phyloP scores from a whole-genome alignment of 2,329 filamentous ascomycete genomes.

The Neonectria magnoliae region DNA sequence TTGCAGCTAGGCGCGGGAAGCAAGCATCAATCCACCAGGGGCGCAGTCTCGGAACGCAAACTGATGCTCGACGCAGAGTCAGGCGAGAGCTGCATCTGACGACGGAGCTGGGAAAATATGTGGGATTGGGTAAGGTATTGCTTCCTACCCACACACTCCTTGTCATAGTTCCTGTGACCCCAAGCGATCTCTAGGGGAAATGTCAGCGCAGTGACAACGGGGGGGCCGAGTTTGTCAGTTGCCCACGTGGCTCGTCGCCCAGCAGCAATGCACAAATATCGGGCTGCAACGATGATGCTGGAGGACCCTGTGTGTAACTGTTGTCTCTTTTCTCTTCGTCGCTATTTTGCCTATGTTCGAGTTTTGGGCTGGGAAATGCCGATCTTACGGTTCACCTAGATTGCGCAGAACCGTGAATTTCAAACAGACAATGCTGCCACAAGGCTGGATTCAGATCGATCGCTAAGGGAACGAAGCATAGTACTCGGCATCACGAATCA shows the following conservation, averaged over 20 bases:
- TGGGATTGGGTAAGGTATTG: neutral
- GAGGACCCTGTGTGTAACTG: neutral
- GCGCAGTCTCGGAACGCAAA: neutral
- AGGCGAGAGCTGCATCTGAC: neutral
- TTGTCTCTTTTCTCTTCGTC: constrained; percentile 9
- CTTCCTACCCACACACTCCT: neutral
- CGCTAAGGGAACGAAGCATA: neutral
- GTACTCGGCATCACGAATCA: neutral
- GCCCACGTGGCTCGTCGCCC: constrained; percentile 31
- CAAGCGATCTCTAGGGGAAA: neutral
- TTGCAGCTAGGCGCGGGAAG: constrained; percentile 17
- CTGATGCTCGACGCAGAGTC: neutral
- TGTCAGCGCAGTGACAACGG: neutral
- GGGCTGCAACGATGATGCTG: neutral
- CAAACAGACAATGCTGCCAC: neutral
- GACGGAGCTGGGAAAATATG: neutral
- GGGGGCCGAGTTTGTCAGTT: neutral
- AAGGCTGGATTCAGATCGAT: neutral
- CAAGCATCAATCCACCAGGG: constrained; percentile 9
- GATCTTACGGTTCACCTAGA: neutral
- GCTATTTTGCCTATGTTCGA: neutral
- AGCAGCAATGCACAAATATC: constrained; percentile 12
- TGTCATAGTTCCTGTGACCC: neutral
- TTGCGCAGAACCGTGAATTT: neutral
- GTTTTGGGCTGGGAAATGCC: neutral